Evolutionary conservation across 169 alveolate genomes (phyloP).

Genomic region (Cystoisospora suis): DNA sequence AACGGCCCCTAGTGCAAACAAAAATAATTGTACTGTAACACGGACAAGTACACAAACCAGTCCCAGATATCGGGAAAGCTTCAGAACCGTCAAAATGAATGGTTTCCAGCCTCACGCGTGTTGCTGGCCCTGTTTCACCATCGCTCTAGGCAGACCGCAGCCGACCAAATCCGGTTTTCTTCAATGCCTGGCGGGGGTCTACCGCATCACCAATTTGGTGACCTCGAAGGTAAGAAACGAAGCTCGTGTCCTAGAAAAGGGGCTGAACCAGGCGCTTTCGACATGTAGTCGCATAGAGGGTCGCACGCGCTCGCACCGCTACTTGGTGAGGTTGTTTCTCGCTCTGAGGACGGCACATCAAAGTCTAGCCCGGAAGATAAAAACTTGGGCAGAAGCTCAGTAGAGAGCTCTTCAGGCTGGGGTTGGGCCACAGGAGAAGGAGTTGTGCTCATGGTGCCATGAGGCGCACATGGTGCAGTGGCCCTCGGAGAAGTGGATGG

Average conservation of each 20-base stretch:
- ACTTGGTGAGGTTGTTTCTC: neutral
- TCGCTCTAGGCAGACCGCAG: too few species aligned
- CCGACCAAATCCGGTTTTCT: too few species aligned
- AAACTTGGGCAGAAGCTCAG: conserved; percentile 3
- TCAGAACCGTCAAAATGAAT: too few species aligned
- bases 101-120: too few species aligned
- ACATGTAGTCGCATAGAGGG: neutral
- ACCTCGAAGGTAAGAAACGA: neutral
- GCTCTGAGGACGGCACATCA: neutral
- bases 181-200: too few species aligned
- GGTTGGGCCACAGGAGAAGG: neutral
- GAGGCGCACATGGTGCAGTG: neutral
- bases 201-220: neutral
- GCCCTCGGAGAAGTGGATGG: neutral
- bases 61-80: too few species aligned
- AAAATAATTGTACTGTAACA: too few species aligned
- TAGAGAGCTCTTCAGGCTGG: neutral
- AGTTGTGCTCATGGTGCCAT: neutral
- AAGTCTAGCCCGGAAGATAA: neutral
- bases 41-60: too few species aligned
- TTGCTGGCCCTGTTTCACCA: too few species aligned
- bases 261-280: neutral
- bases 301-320: conserved; percentile 1
- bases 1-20: too few species aligned
- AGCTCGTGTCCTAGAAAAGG: neutral